These are phyloP conservation scores for Senna siamea DNA, from an alignment of 306 rosid species.

Conservation along the genomic window DNA sequence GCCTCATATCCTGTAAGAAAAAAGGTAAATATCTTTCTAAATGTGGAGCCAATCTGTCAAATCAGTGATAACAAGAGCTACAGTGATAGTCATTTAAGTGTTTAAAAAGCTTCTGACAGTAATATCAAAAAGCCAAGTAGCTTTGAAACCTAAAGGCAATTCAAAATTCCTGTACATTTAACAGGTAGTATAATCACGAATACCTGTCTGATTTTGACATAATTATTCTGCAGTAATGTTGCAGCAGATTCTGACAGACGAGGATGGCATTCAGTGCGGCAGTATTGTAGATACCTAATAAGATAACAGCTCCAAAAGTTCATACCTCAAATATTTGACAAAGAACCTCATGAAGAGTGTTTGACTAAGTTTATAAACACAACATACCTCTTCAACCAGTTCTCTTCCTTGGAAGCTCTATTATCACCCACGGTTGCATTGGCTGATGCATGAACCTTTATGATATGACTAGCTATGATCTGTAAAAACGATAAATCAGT, in stretches of 20 bases:
- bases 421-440: conserved; percentile 58
- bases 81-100: neutral
- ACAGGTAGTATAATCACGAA: conserved; percentile 26
- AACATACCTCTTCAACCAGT: conserved; percentile 90
- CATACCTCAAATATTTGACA: conserved; percentile 33
- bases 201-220: conserved; percentile 99
- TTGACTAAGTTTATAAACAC: conserved; percentile 13
- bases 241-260: conserved; percentile 87
- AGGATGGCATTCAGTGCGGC: conserved; percentile 81
- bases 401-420: conserved; percentile 72
- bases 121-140: conserved; percentile 7
- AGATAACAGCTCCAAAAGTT: conserved; percentile 36
- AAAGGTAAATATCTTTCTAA: neutral
- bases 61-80: conserved; percentile 11
- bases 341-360: conserved; percentile 27
- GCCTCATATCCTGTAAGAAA: conserved; percentile 82
- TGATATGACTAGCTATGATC: conserved; percentile 91
- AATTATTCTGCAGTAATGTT: conserved; percentile 66
- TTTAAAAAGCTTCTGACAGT: conserved; percentile 11
- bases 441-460: conserved; percentile 87
- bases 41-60: conserved; percentile 10
- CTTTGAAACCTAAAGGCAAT: conserved; percentile 17
- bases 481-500: conserved; percentile 50
- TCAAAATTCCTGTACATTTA: conserved; percentile 26
- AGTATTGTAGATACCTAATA: conserved; percentile 84